Percentiles rank a stretch among this genome's conserved stretches.
These are phyloP conservation scores for Xanthoconium separans DNA, from an alignment of 1,284 basidiomycete genomes.

Conservation along the genomic window DNA sequence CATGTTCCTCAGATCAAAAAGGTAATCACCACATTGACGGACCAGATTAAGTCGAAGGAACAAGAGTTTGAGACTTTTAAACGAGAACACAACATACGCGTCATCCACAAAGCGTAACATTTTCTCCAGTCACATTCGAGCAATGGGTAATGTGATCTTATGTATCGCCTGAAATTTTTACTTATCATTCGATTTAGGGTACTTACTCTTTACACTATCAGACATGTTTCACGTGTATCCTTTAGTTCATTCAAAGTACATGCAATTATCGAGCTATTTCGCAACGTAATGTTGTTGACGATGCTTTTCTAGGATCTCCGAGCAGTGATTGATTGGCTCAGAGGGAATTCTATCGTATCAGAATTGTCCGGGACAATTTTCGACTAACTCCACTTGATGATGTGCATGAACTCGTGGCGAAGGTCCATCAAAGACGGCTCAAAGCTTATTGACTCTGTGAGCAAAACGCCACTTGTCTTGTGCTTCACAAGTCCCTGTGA, in stretches of 20 bases:
- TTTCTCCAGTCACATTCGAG: neutral
- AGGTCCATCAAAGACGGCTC: neutral
- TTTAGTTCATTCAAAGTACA: neutral
- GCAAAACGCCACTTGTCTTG: no score
- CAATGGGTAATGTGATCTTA: neutral
- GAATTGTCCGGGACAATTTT: no score
- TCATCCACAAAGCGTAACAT: conserved; percentile 40
- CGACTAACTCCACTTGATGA: no score
- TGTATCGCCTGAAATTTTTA: neutral
- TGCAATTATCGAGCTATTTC: no score
- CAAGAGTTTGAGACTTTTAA: conserved; percentile 83
- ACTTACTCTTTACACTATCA: neutral
- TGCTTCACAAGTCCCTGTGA: conserved; percentile 3
- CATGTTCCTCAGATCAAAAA: conserved; percentile 63
- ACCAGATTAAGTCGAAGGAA: conserved; percentile 88
- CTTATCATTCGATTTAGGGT: neutral
- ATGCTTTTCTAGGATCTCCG: no score
- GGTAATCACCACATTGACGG: conserved; percentile 71
- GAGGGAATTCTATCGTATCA: no score
- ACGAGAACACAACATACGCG: conserved; percentile 77
- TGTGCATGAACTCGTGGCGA: neutral
- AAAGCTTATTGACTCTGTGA: neutral
- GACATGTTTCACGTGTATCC: neutral
- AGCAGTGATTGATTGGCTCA: no score
- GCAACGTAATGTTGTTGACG: no score